Percentiles rank a stretch among this genome's conserved stretches.
These are phyloP conservation scores for Globisporangium carolinianum DNA, from an alignment of 352 stramenopile genomes.

Conservation along the genomic window DNA sequence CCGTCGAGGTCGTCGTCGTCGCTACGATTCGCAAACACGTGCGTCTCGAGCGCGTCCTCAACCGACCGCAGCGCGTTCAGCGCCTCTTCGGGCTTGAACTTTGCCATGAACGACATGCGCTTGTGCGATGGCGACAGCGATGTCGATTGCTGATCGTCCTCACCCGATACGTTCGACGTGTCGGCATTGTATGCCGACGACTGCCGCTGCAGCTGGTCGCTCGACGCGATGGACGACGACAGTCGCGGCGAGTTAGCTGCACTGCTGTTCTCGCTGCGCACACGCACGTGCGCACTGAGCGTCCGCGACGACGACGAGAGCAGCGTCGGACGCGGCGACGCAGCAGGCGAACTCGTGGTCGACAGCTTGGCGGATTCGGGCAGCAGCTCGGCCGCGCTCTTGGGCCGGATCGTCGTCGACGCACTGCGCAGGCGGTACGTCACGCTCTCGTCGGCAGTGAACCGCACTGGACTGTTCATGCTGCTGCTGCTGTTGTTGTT, in stretches of 20 bases:
- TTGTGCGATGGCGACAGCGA: constrained; percentile 29
- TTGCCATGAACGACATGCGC: constrained; percentile 31
- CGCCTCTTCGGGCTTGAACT: constrained; percentile 52
- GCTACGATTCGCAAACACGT: constrained; percentile 29
- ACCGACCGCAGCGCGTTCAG: constrained; percentile 52
- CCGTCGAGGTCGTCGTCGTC: constrained; percentile 22
- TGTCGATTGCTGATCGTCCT: constrained; percentile 47
- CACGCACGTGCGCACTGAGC: neutral
- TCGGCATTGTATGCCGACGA: constrained; percentile 9
- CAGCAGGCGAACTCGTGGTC: neutral
- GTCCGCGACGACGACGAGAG: neutral
- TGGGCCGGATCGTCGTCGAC: constrained; percentile 23
- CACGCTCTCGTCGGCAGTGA: constrained; percentile 7
- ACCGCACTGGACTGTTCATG: constrained; percentile 11
- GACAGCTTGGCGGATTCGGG: neutral
- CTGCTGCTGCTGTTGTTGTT: constrained; percentile 19
- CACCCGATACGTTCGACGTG: constrained; percentile 10
- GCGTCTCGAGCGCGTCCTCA: constrained; percentile 44
- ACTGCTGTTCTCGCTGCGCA: neutral
- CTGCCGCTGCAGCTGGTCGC: constrained; percentile 6
- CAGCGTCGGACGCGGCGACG: neutral
- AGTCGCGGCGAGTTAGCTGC: neutral
- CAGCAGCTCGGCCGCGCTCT: constrained; percentile 4
- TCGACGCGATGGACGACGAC: constrained; percentile 10
- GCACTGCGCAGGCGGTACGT: constrained; percentile 35